Base-by-base conservation (phyloP, 768 basidiomycete species). In the Tricholoma saponaceum region DNA sequence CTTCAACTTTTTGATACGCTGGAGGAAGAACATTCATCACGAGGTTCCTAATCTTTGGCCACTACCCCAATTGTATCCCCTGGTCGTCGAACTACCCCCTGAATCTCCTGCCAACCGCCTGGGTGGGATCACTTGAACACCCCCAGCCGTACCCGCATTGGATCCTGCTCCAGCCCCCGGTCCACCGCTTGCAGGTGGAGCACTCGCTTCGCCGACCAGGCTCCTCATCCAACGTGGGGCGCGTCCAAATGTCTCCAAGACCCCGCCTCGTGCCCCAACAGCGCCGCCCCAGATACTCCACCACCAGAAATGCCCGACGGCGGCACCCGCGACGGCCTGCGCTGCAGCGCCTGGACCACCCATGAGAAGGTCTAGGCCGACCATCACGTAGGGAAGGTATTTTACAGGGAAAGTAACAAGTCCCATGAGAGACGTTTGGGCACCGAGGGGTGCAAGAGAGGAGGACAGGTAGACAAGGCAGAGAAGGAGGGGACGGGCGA, bases 221-320 rank as follows among this genome's bases (percentile, higher is more conserved):
- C 70, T 71, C 59, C 73, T 74, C 65, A 89, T 59, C 87, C 84
- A 92, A 30, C 60, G 65, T 8, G 87, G 88, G 22, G 87, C 89
- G 46, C 61, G 69, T n/a, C 72, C 83, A 56, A 67, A 77, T 20
- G 56, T 39, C 16, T 70, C 70, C 57, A 83, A 69, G 8, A 69
- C 62, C 1, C 84, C 77, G 9, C 70, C 78, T 16, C 69, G 68
- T 5, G 67, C 68, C 25, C 79, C 78, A n/a, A 76, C 66, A 16
- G 69, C 73, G 30, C 74, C 72, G 23, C 82, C 80, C 78, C 85
- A 85, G 7, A 90, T 77, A 23, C 74, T 66, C 85, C 85, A 90
- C 85, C 87, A 92, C 89, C 90, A 94, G 8, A 82, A 67, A 67
- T 95, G 91, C 0, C 92, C 92, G 2, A 86, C 81, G 30, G 90